Percentiles rank a stretch among this genome's conserved stretches.
These are phyloP conservation scores for Colletotrichum sp. DNA, from an alignment of 2,329 filamentous ascomycete species.

Conservation along the genomic window DNA sequence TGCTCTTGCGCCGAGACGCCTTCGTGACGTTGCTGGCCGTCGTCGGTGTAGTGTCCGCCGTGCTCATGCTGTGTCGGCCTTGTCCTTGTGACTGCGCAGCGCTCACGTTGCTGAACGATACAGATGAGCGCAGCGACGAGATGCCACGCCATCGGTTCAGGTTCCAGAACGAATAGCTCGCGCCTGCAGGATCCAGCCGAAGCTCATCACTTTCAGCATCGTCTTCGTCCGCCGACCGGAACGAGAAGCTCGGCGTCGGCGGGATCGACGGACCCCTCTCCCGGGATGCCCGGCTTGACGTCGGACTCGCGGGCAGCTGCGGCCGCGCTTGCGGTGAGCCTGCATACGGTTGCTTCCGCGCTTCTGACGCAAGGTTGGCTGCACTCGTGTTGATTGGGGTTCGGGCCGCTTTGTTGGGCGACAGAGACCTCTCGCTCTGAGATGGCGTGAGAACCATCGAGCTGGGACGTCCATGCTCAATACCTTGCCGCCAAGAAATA, in stretches of 20 bases:
- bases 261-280: conserved; percentile 37
- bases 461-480: conserved; percentile 49
- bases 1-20: conserved; percentile 28
- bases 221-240: conserved; percentile 41
- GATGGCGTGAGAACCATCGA: conserved; percentile 42
- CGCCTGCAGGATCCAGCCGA: conserved; percentile 41
- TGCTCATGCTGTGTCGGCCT: conserved; percentile 12
- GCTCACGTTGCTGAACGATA: conserved; percentile 9
- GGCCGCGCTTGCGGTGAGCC: conserved; percentile 25
- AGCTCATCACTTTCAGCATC: conserved; percentile 47
- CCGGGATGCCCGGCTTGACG: conserved; percentile 33
- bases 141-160: conserved; percentile 57
- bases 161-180: conserved; percentile 62
- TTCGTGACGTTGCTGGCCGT: conserved; percentile 17
- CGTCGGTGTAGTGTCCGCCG: conserved; percentile 2
- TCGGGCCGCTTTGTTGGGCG: conserved; percentile 51
- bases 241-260: conserved; percentile 62
- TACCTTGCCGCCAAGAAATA: conserved; percentile 81
- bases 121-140: conserved; percentile 25
- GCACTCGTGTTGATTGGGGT: conserved; percentile 40
- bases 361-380: conserved; percentile 49
- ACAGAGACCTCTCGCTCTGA: conserved; percentile 60
- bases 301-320: conserved; percentile 41
- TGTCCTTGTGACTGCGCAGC: not conserved
- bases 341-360: conserved; percentile 49